phyloP scores from a whole-genome alignment of 139 green algal species.

The Bryopsis sp. region DNA sequence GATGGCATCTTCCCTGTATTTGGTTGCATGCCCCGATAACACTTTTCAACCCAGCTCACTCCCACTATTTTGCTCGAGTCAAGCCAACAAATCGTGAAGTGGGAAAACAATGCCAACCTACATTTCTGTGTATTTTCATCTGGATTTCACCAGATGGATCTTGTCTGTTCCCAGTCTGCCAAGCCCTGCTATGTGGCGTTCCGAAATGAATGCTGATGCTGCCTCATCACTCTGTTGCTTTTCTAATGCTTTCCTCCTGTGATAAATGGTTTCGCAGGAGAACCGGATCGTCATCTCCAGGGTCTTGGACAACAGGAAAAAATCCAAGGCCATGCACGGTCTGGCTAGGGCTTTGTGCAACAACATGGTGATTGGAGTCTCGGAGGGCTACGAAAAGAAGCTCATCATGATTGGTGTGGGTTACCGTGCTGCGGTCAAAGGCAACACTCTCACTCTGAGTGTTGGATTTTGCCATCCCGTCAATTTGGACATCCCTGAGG shows the following conservation, averaged over 20 bases:
- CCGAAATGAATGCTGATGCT: background rate
- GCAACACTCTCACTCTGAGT: conserved; percentile 74
- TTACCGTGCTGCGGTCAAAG: conserved; percentile 73
- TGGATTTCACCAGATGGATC: background rate
- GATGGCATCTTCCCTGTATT: too few species aligned
- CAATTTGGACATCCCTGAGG: conserved; percentile 72
- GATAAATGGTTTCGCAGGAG: background rate
- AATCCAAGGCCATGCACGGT: conserved; percentile 24
- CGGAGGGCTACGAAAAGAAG: conserved; percentile 72
- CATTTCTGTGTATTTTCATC: background rate
- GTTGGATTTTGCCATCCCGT: conserved; percentile 88
- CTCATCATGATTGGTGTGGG: conserved; percentile 76
- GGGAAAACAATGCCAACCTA: too few species aligned
- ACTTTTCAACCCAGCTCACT: too few species aligned
- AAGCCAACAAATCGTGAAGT: too few species aligned
- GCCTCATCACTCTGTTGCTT: background rate
- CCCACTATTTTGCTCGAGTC: too few species aligned
- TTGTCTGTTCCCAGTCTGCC: background rate
- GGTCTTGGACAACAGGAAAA: conserved; percentile 7
- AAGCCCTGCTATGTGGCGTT: background rate
- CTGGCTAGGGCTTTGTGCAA: conserved; percentile 51
- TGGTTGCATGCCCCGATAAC: too few species aligned
- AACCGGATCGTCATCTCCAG: background rate
- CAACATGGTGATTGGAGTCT: conserved; percentile 91
- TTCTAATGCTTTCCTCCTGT: background rate